Evolutionary conservation across 768 basidiomycete genomes (phyloP), one percentile per base, ranked within the genome.

Genomic region (Collybia nuda): DNA sequence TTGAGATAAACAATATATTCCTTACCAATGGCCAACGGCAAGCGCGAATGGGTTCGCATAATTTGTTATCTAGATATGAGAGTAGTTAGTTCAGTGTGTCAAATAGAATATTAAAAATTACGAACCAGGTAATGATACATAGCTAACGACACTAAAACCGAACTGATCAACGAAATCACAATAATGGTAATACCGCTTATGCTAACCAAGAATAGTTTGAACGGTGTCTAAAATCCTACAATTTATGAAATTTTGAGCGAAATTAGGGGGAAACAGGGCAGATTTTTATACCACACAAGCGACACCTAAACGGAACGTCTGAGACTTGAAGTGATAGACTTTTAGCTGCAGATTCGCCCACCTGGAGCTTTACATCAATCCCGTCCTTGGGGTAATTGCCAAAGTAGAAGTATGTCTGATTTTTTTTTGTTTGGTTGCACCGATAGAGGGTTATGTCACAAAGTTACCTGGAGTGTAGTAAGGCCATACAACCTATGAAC

Each of bases 51-150:
- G 64, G 50, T 74, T 69, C 28, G 59, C 59, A 48, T 67, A 75
- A 53, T 70, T 75, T 32, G 66, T 64, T 19, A 75, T 62, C 74
- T 72, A 23, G 14, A 24, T 28, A 11, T 14, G 21, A 29, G 9
- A 2, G 12, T 32, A 14, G 14, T 2, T 12, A 7, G n/a, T 26
- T 24, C 21, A 21, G 11, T 19, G 7, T 5, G 2, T n/a, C 11
- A 15, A 26, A 17, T 9, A 22, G 44, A 19, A 12, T 17, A 5
- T 14, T 3, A 14, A 12, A 44, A 54, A 14, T 3, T 2, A 14
- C 67, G 22, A 24, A 59, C 67, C 35, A 75, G 61, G 52, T 77
- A 75, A 55, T 68, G 61, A 52, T 77, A 75, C 47, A 75, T 67
- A 45, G 62, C 56, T 41, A 62, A 45, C 5, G 64, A 59, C 23